Evolutionary conservation across 805 yeast genomes (phyloP), one percentile per base, ranked within the genome.

Genomic region (Lipomyces lipofer): DNA sequence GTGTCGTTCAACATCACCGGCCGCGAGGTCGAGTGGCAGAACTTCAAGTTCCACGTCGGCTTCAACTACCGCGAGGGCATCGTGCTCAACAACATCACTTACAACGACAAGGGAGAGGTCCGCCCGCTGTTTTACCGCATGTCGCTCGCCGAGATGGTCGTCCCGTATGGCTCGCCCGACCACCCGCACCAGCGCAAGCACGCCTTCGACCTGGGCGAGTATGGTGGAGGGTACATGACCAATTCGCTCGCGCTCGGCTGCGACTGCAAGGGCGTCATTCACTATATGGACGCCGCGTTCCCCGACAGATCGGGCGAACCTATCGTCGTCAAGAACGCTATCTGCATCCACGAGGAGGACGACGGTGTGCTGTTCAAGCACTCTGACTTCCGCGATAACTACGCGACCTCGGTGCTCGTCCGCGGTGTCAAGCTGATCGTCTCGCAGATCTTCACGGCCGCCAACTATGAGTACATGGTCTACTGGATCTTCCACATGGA

Each of bases 11-110:
- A 77, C 63, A 77, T 86, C 82, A 75, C 76, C 52, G 89, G 88
- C 49, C 78, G 84, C 66, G 76, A 80, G 49, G 82, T 86, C 78
- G 78, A 77, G 59, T 86, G 94, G 94, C 82, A 85, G 61, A 86
- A 86, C 74, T 86, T 81, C 76, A 77, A 80, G 59, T 77, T 86
- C 75, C 92, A 86, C 71, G 75, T 86, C 69, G 94, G 94, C 35
- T 86, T 86, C 80, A 86, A 86, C 76, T 84, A 85, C 75, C 80
- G 92, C 74, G 94, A 86, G 71, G 94, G 94, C 60, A 83, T 86
- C 68, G 92, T 86, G 28, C 77, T 86, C 60, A 80, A 84, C 63
- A 90, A 86, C 71, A 78, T 86, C 66, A 71, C 79, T 33, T 86
- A 82, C 77, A 84, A 85, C 66, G 92, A 86, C 68, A 88, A 84